Evolutionary conservation across 257 asterid species (phyloP), one percentile per base, ranked within the genome.

Genomic region (Rauvolfia tetraphylla): DNA sequence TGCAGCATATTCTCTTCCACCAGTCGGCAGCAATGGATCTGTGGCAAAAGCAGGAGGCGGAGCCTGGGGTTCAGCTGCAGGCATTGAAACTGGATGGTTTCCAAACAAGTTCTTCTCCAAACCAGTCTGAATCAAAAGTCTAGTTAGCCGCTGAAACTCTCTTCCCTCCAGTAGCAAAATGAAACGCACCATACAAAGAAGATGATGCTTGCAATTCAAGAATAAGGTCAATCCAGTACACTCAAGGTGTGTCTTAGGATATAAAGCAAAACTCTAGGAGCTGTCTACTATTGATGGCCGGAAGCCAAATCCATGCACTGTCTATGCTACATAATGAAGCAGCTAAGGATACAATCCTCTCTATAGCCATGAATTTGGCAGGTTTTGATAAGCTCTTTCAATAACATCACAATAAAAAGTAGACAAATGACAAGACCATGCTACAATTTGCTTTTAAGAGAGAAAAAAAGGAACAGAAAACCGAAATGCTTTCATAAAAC

Each of bases 11-110:
- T 81, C 85, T 68, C 84, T 90, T 71, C 73, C 78, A 42, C 80
- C 78, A 65, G 75, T 61, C 36, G 79, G 86, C 71, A 81, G 68
- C 75, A 89, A 81, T 23, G 98, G 97, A 74, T 89, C 93, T 27
- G 97, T 85, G 73, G 94, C 84, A 89, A 94, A 92, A 66, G 97
- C 97, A 78, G 92, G 97, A 65, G 97, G 96, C 34, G 98, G 95
- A 83, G 83, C 79, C 78, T 87, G 86, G 54, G 95, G 61, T 70
- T 95, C 98, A 61, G 86, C 62, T 74, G 85, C 90, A 29, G 86
- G 84, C 69, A 87, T 76, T 39, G 91, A 80, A 80, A 92, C 93
- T 34, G 96, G 97, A 86, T 89, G 95, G 81, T 89, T 91, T 31
- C 98, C 98, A 75, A 95, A 89, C 84, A 92, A 79, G 82, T 91